Evolutionary conservation across 2,329 filamentous ascomycete genomes (phyloP).

Genomic region (Colletotrichum godetiae): DNA sequence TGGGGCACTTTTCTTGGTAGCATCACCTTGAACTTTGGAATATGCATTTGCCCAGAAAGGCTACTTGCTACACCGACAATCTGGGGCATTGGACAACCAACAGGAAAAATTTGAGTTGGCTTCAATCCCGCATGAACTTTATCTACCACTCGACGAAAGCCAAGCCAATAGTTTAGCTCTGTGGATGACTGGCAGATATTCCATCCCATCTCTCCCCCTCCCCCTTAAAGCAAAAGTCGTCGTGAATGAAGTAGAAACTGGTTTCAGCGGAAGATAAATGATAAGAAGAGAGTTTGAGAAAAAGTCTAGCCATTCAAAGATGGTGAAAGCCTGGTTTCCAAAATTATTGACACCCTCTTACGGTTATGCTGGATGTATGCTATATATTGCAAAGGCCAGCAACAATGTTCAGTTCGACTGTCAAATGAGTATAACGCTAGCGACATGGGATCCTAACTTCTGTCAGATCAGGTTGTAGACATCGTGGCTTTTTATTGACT

Average conservation of each 20-base stretch:
- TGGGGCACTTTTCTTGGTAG: no score
- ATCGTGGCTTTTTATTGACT: neutral
- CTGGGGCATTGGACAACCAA: no score
- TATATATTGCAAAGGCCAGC: neutral
- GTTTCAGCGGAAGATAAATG: neutral
- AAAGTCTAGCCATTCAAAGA: neutral
- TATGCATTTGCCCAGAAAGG: no score
- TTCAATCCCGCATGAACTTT: neutral
- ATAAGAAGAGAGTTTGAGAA: no score
- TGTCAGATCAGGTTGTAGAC: neutral
- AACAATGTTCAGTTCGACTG: neutral
- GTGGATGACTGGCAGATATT: neutral
- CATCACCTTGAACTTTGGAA: no score
- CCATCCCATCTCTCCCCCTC: neutral
- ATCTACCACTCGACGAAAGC: neutral
- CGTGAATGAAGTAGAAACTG: no score
- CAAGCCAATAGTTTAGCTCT: neutral
- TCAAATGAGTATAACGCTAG: neutral
- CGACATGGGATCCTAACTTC: neutral
- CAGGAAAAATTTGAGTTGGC: neutral
- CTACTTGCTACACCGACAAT: no score
- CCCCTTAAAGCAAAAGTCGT: no score
- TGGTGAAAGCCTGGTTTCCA: neutral
- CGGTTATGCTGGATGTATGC: no score
- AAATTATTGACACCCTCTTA: neutral